Conservation (phyloP, 495 filamentous ascomycete species). For the Ramalina intermedia region DNA sequence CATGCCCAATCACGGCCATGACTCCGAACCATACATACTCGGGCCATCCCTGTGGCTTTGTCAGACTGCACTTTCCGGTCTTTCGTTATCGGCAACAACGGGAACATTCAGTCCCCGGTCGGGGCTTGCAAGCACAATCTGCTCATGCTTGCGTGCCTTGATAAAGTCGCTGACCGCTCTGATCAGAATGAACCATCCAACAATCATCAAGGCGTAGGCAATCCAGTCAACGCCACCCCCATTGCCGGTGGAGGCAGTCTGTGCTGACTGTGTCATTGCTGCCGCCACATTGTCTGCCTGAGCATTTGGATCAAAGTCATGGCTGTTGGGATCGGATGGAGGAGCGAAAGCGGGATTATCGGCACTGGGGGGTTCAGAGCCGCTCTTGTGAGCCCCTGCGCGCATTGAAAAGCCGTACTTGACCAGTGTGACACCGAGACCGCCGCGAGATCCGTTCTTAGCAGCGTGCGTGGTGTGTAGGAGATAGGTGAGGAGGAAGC, state of each 20-base stretch:
- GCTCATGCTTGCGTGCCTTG: conserved; percentile 74
- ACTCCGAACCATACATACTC: too few species aligned
- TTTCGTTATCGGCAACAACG: conserved; percentile 78
- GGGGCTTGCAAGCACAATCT: conserved; percentile 84
- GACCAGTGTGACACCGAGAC: conserved; percentile 89
- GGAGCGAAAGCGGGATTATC: conserved; percentile 39
- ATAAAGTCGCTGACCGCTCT: conserved; percentile 79
- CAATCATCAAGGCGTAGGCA: conserved; percentile 90
- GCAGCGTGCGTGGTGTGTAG: conserved; percentile 95
- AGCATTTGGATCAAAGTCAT: conserved; percentile 67
- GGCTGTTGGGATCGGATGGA: conserved; percentile 77
- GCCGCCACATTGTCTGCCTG: conserved; percentile 31
- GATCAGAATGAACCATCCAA: conserved; percentile 96
- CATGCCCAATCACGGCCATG: too few species aligned
- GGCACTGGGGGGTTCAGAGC: conserved; percentile 33
- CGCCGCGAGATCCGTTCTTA: conserved; percentile 90
- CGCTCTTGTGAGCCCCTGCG: conserved; percentile 29
- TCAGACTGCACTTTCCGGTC: conserved; percentile 68
- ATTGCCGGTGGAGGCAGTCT: conserved; percentile 25
- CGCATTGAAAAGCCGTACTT: conserved; percentile 96
- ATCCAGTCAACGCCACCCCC: conserved; percentile 69
- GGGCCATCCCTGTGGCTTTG: background rate
- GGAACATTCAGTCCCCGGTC: conserved; percentile 77
- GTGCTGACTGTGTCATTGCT: conserved; percentile 8
- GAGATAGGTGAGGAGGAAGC: conserved; percentile 94